Conservation (phyloP, 139 green algal species). For the Asterochloris erici region DNA sequence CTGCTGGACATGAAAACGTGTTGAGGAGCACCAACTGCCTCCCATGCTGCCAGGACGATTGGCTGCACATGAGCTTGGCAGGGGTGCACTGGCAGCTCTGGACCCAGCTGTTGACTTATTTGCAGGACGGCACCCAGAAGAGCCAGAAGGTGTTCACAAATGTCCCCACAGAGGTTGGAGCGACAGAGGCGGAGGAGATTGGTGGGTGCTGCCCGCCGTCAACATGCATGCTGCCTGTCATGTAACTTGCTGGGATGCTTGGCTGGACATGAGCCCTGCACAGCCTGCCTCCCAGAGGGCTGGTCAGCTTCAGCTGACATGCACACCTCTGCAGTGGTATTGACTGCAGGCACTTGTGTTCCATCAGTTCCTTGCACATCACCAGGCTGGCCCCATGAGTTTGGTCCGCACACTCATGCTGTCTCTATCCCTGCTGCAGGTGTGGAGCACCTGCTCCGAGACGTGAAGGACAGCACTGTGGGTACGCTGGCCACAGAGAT, state of each 20-base stretch:
- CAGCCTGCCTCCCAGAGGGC: no score
- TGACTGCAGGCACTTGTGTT: not conserved
- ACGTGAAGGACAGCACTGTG: conserved; percentile 93
- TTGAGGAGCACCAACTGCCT: not conserved
- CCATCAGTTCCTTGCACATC: no score
- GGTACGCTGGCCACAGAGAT: conserved; percentile 84
- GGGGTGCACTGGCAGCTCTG: not conserved
- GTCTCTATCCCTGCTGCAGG: conserved; percentile 30
- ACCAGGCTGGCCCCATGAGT: no score
- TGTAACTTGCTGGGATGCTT: not conserved
- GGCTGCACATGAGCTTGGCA: not conserved
- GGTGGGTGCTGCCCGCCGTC: conserved; percentile 27
- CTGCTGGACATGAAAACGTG: not conserved
- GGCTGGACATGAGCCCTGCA: no score
- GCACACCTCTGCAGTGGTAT: no score
- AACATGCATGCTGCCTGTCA: not conserved
- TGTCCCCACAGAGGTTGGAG: conserved; percentile 90
- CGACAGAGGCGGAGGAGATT: conserved; percentile 98
- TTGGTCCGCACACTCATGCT: no score
- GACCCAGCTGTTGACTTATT: not conserved
- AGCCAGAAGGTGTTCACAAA: conserved; percentile 89
- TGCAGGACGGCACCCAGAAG: conserved; percentile 91
- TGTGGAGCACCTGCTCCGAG: conserved; percentile 97
- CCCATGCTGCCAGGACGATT: not conserved
- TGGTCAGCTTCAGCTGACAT: no score